A percentile compares a stretch with the other conserved stretches of the same genome.
Evolutionary conservation across 176 grass and related monocot species (phyloP).

Genomic region (Triticum turgidum): DNA sequence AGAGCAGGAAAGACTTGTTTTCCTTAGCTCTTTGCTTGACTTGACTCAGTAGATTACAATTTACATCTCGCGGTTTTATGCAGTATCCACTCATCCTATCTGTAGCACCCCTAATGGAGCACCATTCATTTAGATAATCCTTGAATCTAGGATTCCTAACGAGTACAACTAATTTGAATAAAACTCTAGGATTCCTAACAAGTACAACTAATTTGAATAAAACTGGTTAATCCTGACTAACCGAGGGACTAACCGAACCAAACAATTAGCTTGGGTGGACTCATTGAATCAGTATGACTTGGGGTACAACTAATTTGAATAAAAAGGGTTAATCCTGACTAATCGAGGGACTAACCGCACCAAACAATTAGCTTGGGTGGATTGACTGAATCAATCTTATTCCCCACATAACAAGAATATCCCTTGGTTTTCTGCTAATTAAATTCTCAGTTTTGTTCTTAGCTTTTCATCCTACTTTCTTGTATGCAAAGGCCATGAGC

Average conservation of each 20-base stretch:
- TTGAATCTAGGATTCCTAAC: background rate
- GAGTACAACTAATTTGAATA: background rate
- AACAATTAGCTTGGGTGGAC: background rate
- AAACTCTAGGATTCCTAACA: background rate
- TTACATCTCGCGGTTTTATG: background rate
- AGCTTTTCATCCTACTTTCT: constrained; percentile 21
- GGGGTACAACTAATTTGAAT: background rate
- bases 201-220: background rate
- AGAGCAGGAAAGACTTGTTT: background rate
- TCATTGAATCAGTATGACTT: background rate
- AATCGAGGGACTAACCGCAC: background rate
- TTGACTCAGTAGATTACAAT: background rate
- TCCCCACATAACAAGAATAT: background rate
- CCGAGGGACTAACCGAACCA: background rate
- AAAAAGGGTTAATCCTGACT: background rate
- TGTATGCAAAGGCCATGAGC: constrained; percentile 11
- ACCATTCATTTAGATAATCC: background rate
- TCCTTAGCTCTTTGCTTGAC: background rate
- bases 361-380: background rate
- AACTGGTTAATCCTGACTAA: background rate
- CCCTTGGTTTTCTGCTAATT: background rate
- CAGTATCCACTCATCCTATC: constrained; percentile 3
- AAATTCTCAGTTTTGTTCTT: background rate
- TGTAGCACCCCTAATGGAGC: background rate
- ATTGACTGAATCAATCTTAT: background rate